These are phyloP conservation scores for Saposhnikovia divaricata DNA, from an alignment of 129 eudicot species.

Conservation along the genomic window DNA sequence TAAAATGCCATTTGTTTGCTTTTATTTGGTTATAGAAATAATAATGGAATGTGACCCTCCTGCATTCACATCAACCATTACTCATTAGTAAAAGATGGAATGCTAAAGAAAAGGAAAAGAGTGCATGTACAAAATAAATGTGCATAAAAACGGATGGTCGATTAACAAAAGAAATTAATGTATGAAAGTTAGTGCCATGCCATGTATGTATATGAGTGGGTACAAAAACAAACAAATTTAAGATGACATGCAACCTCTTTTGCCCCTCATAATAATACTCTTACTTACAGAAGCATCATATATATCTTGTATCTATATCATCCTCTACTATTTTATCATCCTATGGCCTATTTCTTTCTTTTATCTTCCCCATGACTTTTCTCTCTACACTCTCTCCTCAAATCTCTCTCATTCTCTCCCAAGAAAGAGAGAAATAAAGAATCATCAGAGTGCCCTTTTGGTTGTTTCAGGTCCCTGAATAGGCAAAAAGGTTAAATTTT, in stretches of 20 bases:
- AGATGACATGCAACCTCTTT: conserved; percentile 1
- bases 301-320: neutral
- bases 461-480: conserved; percentile 2
- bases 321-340: neutral
- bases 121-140: neutral
- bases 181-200: neutral
- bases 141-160: neutral
- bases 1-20: too few relatives aligned
- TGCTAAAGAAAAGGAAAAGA: neutral
- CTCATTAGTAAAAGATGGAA: too few relatives aligned
- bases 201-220: neutral
- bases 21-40: too few relatives aligned
- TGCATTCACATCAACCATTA: too few relatives aligned
- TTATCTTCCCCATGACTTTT: neutral
- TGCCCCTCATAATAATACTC: neutral
- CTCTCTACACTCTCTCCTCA: neutral
- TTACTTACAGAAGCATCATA: neutral
- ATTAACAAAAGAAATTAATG: neutral
- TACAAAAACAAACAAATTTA: conserved; percentile 2
- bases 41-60: too few relatives aligned
- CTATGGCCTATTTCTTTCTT: neutral
- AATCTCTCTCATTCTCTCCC: neutral
- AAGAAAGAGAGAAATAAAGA: neutral
- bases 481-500: neutral
- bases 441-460: neutral